These are phyloP conservation scores for Phalaenopsis equestris DNA, from an alignment of 106 monocot genomes.

Conservation along the genomic window DNA sequence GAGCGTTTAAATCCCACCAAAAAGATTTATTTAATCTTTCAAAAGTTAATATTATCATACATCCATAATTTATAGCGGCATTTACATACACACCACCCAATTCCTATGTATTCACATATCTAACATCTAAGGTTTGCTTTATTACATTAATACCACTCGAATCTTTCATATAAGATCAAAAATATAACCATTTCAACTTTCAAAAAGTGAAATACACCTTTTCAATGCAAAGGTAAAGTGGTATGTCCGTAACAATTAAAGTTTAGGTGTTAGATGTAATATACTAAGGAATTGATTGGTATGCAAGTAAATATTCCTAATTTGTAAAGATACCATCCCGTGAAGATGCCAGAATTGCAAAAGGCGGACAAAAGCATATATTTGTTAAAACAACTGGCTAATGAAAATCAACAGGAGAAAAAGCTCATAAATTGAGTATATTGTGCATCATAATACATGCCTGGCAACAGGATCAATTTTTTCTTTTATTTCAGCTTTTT, in stretches of 20 bases:
- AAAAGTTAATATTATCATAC: background rate
- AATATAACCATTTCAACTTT: no score
- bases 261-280: no score
- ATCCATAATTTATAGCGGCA: background rate
- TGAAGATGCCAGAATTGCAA: background rate
- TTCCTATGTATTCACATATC: no score
- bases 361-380: background rate
- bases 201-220: no score
- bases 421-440: background rate
- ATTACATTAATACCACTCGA: no score
- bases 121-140: no score
- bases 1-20: background rate
- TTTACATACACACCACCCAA: no score
- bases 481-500: constrained; percentile 56
- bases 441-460: constrained; percentile 17
- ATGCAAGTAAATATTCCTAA: no score
- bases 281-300: no score
- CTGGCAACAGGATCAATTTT: constrained; percentile 84
- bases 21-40: background rate
- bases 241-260: no score
- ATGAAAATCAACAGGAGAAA: background rate
- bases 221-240: no score
- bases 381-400: background rate
- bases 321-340: background rate
- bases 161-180: no score